A percentile compares a stretch with the other conserved stretches of the same genome.
These are phyloP conservation scores for Phytophthora nicotianae DNA, from an alignment of 352 stramenopile genomes.

Conservation along the genomic window DNA sequence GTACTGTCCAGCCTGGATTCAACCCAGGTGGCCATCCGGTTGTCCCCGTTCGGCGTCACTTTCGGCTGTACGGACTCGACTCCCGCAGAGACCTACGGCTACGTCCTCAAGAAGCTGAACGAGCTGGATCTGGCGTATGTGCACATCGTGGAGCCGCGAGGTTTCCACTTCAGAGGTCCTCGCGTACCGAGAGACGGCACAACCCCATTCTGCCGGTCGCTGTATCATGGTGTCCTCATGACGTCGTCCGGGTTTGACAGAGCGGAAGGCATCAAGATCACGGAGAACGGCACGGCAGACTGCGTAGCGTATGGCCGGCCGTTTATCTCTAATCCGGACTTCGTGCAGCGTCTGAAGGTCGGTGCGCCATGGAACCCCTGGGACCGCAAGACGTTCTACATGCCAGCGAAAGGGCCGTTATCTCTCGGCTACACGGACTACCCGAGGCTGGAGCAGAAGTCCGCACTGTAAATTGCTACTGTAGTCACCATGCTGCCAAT, in stretches of 20 bases:
- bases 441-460: constrained; percentile 46
- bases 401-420: constrained; percentile 29
- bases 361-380: constrained; percentile 45
- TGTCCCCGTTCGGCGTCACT: constrained; percentile 43
- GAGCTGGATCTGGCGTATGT: constrained; percentile 51
- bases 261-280: constrained; percentile 35
- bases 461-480: constrained; percentile 26
- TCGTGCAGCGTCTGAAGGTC: constrained; percentile 52
- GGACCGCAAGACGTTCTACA: constrained; percentile 47
- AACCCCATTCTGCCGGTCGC: constrained; percentile 44
- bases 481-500: too few relatives aligned
- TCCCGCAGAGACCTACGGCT: constrained; percentile 42
- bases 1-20: constrained; percentile 43
- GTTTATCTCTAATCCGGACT: constrained; percentile 77
- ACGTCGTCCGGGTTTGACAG: constrained; percentile 55
- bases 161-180: constrained; percentile 37
- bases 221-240: constrained; percentile 61
- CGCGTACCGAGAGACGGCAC: constrained; percentile 43
- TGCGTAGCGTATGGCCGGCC: constrained; percentile 60
- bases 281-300: constrained; percentile 45
- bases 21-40: constrained; percentile 44
- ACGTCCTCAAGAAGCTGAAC: constrained; percentile 43
- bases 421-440: constrained; percentile 56
- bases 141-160: constrained; percentile 60
- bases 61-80: constrained; percentile 49